Evolutionary conservation across 805 yeast species (phyloP), one percentile per base, ranked within the genome.

Genomic region (Sporopachydermia quercuum): DNA sequence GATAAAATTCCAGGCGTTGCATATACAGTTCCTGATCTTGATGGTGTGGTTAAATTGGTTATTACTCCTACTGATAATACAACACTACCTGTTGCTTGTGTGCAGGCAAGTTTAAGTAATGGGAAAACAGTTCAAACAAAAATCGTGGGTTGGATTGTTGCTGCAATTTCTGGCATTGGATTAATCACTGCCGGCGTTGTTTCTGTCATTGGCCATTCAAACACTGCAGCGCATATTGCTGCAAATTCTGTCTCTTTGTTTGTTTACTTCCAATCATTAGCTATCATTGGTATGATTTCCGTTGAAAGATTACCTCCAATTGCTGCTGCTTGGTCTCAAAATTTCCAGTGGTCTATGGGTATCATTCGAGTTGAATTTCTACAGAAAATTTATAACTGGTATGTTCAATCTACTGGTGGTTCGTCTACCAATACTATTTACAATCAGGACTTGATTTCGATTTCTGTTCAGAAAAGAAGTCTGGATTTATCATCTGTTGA

Each of bases 251-350:
- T 89, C 54, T 83, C 96, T 1, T 65, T 91, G 45, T 91, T 91
- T 60, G 76, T 86, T 40, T 91, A 91, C 60, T 91, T 89, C 72
- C 99, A 91, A 65, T 75, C 82, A 42, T 67, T 91, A 49, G 96
- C 96, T 15, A 76, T 89, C 43, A 79, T 89, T 15, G 73, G 94
- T 14, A 87, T 91, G 96, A 79, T 86, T 86, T 96, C 93, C 42
- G 96, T 89, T 19, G 72, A 84, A 15, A 66, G 74, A 44, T 82
- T 85, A 15, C 98, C 98, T 2, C 98, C 98, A 2, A 87, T 91
- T 49, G 97, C 96, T 3, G 85, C 94, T 2, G 87, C 97, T 2
- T 89, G 98, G 98, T 77, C 93, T 19, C 95, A 89, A 60, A 91
- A 89, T 63, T 91, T 91, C 66, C 77, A 75, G 59, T 89, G 97